Base-by-base conservation (phyloP, 192 early-diverging fungal genomes). In the Linnemannia hyalina region DNA sequence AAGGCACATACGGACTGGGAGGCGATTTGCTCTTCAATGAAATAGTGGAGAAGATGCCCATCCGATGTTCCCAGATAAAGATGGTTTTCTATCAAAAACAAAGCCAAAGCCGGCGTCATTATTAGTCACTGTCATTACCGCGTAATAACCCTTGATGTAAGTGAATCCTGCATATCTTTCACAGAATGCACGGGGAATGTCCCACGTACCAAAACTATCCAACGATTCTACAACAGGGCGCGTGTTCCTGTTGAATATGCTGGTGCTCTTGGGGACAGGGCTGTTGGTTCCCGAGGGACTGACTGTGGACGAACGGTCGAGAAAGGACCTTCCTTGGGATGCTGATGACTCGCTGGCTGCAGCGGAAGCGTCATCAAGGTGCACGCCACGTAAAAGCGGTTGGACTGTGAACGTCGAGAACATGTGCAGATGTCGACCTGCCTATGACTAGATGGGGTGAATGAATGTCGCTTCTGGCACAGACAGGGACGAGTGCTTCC, bases 31-130 rank as follows among this genome's bases (percentile, higher is more conserved):
- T 90, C 90, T 47, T 92, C 93, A 46, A 97, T 75, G 5, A 81
- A 77, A 78, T 93, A 96, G 79, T 95, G 95, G 16, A 95, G 78
- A 60, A 97, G 52, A 44, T 91, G 87, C 15, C 95, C 95, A 86
- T 96, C 94, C 2, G 93, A 93, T 40, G 95, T 95, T 3, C 96
- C 96, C 41, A 96, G 78, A 63, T 95, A 96, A 29, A 97, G 81
- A 75, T 95, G 90, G 77, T 91, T 93, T 54, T 94, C 96, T 96
- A 70, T 63, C 41, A 76, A 9, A 26, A 42, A 32, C 2, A 46
- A 42, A 60, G 8, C 38, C 16, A 74, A 16, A 2, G 4, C 8
- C 5, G 22, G 18, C 32, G 6, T 35, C 20, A 70, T 41, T 70
- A 38, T 46, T 18, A 22, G 38, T 7, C 22, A 22, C 20, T 41